Evolutionary conservation across 139 green algal genomes (phyloP), one percentile per base, ranked within the genome.

Genomic region (Pseudopediastrum boryanum): DNA sequence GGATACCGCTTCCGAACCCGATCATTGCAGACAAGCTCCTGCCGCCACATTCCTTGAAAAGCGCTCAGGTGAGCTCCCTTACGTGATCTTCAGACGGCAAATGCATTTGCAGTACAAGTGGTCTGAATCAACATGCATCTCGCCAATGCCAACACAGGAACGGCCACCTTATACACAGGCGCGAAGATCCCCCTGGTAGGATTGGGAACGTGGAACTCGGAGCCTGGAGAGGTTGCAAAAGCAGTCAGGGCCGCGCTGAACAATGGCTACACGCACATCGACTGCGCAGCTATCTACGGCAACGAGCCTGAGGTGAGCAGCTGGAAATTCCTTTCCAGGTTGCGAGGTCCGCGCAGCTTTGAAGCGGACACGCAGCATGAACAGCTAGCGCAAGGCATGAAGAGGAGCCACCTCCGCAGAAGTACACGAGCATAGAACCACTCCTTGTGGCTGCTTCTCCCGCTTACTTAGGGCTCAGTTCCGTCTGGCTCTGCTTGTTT

Each of bases 201-300:
- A 5, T 67, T 94, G 2, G 90, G 90, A 29, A 94, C 89, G 7
- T 94, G 89, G 83, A 89, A 89, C 62, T 72, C 75, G 29, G 77
- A 75, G 21, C 80, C 67, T 33, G 82, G 83, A 2, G 83, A 91
- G 74, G 88, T 91, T 12, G 62, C 70, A 2, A 63, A 76, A 6
- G 86, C 88, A 13, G 87, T 93, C 33, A 31, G 84, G 4, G 65
- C 62, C 25, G 90, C 88, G 6, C 44, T 94, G 54, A 63, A 81
- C 4, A 63, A 56, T 4, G 90, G 90, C 39, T 94, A 94, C 80
- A 85, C 88, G 36, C 87, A 91, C 80, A 88, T 89, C 59, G 84
- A 90, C 75, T 90, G 84, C 76, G 87, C 87, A 0, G 36, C 43
- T 4, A 50, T 88, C 7, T 91, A 91, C 64, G 70, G 71, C 35